Conservation (phyloP, 306 rosid species). For the Oxytropis ochrocephala region DNA sequence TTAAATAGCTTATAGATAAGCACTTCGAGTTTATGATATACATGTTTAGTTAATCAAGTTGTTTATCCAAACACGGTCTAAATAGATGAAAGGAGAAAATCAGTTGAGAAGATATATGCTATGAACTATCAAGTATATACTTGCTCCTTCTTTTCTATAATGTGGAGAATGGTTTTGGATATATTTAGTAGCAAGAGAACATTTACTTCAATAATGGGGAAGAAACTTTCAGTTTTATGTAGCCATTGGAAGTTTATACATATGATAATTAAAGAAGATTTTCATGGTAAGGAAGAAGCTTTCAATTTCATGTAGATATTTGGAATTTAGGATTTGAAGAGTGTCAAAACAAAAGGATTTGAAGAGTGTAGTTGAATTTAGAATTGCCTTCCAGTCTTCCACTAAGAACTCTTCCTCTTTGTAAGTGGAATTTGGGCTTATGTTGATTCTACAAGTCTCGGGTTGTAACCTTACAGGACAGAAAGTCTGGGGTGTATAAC, state of each 20-base stretch:
- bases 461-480: background rate
- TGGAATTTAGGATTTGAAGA: background rate
- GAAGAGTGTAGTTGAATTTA: constrained; percentile 1
- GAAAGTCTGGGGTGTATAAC: background rate
- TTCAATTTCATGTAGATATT: background rate
- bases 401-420: background rate
- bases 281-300: background rate
- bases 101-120: background rate
- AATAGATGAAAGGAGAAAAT: background rate
- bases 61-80: no score
- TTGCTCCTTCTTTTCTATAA: background rate
- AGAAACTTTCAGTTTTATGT: background rate
- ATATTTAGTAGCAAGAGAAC: background rate
- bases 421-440: background rate
- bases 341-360: no score
- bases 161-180: background rate
- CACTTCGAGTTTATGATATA: no score
- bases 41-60: no score
- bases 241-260: background rate
- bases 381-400: background rate
- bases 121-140: background rate
- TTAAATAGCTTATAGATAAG: no score
- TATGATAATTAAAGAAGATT: background rate
- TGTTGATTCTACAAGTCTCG: background rate
- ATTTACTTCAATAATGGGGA: background rate